Evolutionary conservation across 345 rosid genomes (phyloP), one percentile per base, ranked within the genome.

Genomic region (Salix koriyanagi): DNA sequence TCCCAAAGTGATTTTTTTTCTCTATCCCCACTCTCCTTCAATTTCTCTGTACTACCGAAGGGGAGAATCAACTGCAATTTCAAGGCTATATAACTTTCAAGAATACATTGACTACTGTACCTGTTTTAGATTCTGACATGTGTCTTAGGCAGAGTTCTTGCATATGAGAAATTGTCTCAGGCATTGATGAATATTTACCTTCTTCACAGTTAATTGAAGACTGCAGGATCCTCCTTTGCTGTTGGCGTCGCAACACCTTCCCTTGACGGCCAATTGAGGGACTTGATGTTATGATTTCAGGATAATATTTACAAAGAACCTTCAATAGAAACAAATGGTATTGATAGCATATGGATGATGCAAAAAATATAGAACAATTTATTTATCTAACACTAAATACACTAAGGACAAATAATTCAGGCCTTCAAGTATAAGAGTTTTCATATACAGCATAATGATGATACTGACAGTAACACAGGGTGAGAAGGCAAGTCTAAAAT

Each of bases 231-330:
- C 86, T 87, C 85, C 88, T 88, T 80, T 85, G 92, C 69, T 88
- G 92, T 77, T 84, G 89, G 34, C 97, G 92, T 19, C 96, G 96
- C 79, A 88, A 72, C 65, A 96, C 90, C 87, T 95, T 95, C 77
- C 97, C 99, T 89, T 91, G 99, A 67, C 96, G 92, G 56, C 97
- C 99, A 85, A 95, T 85, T 70, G 99, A 87, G 19, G 97, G 99
- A 83, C 91, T 90, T 66, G 77, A 79, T 12, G 65, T 74, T 75
- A 83, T 65, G 76, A 88, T 84, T 77, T 89, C 94, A 62, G 96
- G 97, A 85, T 87, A 90, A 85, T 91, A 89, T 81, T 83, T 84
- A 26, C 67, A 81, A 73, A 95, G 92, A 84, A 95, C 94, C 99
- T 92, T 71, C 72, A 70, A 79, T 77, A 72, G 69, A 75, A 83